Conservation (phyloP, 2,329 filamentous ascomycete species). For the Cercospora sesami region DNA sequence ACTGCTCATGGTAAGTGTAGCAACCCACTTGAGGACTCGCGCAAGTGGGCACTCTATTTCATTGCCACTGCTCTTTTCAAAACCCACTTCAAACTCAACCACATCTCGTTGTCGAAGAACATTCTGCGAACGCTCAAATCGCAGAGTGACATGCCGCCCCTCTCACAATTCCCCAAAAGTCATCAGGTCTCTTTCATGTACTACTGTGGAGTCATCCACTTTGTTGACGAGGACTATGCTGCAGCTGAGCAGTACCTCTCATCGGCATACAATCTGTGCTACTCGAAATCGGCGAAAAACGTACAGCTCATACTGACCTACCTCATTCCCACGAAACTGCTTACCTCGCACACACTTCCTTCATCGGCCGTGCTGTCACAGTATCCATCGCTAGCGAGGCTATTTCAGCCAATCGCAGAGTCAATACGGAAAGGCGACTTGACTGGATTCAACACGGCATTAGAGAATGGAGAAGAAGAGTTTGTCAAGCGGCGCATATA, state of each 20-base stretch:
- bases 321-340: slow-evolving; percentile 86
- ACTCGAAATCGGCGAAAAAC: slow-evolving; percentile 69
- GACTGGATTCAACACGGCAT: slow-evolving; percentile 76
- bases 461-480: slow-evolving; percentile 80
- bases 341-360: slow-evolving; percentile 83
- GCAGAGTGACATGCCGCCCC: slow-evolving; percentile 69
- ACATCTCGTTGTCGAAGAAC: slow-evolving; percentile 84
- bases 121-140: slow-evolving; percentile 81
- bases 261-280: slow-evolving; percentile 79
- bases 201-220: slow-evolving; percentile 89
- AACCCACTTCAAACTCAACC: slow-evolving; percentile 89
- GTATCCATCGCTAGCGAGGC: slow-evolving; percentile 71
- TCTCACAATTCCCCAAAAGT: slow-evolving; percentile 79
- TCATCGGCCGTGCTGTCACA: slow-evolving; percentile 68
- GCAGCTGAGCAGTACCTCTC: slow-evolving; percentile 78
- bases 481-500: slow-evolving; percentile 94
- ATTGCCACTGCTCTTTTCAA: slow-evolving; percentile 95
- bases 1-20: slow-evolving; percentile 48
- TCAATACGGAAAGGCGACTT: slow-evolving; percentile 84
- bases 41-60: slow-evolving; percentile 98
- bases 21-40: slow-evolving; percentile 79
- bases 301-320: slow-evolving; percentile 93
- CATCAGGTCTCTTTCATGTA: slow-evolving; percentile 96
- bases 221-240: slow-evolving; percentile 89
- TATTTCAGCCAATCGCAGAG: slow-evolving; percentile 74